These are phyloP conservation scores for Hypoxylon fragiforme DNA, from an alignment of 495 filamentous ascomycete species.

Conservation along the genomic window DNA sequence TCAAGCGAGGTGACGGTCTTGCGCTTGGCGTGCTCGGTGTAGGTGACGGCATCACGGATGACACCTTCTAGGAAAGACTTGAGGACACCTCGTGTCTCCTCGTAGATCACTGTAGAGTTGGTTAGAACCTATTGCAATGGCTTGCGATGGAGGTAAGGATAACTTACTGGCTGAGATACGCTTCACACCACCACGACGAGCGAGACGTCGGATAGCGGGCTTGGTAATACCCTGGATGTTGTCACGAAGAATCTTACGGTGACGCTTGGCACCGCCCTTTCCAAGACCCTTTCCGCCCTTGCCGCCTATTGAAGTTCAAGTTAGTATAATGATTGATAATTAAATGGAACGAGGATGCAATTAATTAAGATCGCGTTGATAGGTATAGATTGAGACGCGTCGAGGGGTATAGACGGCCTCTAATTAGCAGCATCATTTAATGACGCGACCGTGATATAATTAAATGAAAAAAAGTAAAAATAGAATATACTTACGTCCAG, in stretches of 20 bases:
- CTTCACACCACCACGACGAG: conserved; percentile 99
- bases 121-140: conserved; percentile 35
- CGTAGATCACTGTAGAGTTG: conserved; percentile 78
- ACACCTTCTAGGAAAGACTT: conserved; percentile 99
- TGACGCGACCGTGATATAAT: conserved; percentile 23
- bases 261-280: conserved; percentile 84
- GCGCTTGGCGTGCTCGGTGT: conserved; percentile 96
- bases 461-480: conserved; percentile 14
- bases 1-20: conserved; percentile 96
- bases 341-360: conserved; percentile 5
- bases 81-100: conserved; percentile 99
- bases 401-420: too few relatives aligned
- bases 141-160: not conserved
- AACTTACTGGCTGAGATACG: conserved; percentile 95
- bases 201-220: conserved; percentile 99
- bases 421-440: conserved; percentile 21
- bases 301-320: conserved; percentile 61
- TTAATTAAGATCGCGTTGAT: conserved; percentile 56
- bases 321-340: conserved; percentile 33
- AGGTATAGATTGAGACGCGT: not conserved
- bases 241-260: conserved; percentile 99
- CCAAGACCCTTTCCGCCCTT: conserved; percentile 98
- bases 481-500: conserved; percentile 81
- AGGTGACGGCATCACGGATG: conserved; percentile 98
- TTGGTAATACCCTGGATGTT: conserved; percentile 99